Evolutionary conservation across 2,329 filamentous ascomycete species (phyloP), one percentile per base, ranked within the genome.

Genomic region (Aspergillus quadricinctus): DNA sequence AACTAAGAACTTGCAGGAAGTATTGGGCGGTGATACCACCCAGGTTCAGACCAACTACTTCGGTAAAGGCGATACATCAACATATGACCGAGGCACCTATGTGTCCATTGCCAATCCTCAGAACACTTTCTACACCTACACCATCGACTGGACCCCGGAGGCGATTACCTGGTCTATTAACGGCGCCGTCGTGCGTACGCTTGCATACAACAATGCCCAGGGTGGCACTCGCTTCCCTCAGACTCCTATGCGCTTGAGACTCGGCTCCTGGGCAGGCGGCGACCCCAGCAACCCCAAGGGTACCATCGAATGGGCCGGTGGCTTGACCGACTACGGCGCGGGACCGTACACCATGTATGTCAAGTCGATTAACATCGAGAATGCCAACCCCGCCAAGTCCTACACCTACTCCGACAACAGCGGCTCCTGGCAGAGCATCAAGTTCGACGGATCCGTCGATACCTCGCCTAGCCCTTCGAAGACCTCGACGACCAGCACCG

Each of bases 41-140:
- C 60, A 68, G 51, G 70, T 77, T 35, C 92, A 97, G 76, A 90
- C 88, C 67, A 97, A 99, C 77, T 99, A 96, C 78, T 99, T 97
- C 66, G 91, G 92, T 73, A 97, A 97, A 77, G 94, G 93, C 54
- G 83, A 90, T 65, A 92, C 89, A 0, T 64, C 68, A 3, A 83
- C 83, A 11, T 96, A 94, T 78, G 90, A 96, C 76, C 88, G 93
- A 56, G 92, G 88, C 59, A 88, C 89, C 57, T 92, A 90, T 72
- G 88, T 92, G 72, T 75, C 83, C 1, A 78, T 87, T 67, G 65
- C 78, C 61, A 75, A 81, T 67, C 93, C 88, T 56, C 75, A 78
- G 61, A 67, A 70, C 27, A 61, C 59, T 37, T 77, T 74, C 66
- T 74, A 78, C 66, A 79, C 75, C 29, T 80, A 80, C 67, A 58